These are phyloP conservation scores for Melastoma candidum DNA, from an alignment of 441 rosid species.

Conservation along the genomic window DNA sequence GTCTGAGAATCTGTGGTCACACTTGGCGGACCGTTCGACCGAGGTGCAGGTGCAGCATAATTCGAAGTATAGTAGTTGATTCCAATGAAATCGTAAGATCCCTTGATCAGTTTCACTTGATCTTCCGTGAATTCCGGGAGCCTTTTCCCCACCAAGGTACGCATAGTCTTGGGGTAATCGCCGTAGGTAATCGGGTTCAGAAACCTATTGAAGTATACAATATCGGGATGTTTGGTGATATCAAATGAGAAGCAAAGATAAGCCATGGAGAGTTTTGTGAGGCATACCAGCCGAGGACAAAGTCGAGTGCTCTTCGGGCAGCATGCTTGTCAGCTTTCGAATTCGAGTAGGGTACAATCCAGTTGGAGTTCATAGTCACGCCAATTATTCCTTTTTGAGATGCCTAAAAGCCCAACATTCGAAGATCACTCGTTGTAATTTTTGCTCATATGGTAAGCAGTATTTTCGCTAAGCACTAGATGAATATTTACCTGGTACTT, in stretches of 20 bases:
- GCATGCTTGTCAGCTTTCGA: too few species aligned
- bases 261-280: too few species aligned
- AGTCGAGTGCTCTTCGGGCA: too few species aligned
- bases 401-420: too few species aligned
- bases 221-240: too few species aligned
- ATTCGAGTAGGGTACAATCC: too few species aligned
- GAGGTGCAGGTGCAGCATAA: background rate
- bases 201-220: background rate
- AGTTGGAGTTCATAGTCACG: too few species aligned
- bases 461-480: too few species aligned
- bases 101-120: slow-evolving; percentile 5
- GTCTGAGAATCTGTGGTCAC: background rate
- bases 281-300: too few species aligned
- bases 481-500: slow-evolving; percentile 1
- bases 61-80: slow-evolving; percentile 11
- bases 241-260: too few species aligned
- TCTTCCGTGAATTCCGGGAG: slow-evolving; percentile 11
- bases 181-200: slow-evolving; percentile 7
- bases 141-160: background rate
- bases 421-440: background rate
- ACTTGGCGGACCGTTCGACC: background rate
- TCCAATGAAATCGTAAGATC: slow-evolving; percentile 12
- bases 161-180: slow-evolving; percentile 9
- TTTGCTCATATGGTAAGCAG: too few species aligned
- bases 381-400: too few species aligned